Percentiles rank a stretch among this genome's conserved stretches.
Conservation (phyloP, 345 rosid genomes). For the Lenwebbia sp. region DNA sequence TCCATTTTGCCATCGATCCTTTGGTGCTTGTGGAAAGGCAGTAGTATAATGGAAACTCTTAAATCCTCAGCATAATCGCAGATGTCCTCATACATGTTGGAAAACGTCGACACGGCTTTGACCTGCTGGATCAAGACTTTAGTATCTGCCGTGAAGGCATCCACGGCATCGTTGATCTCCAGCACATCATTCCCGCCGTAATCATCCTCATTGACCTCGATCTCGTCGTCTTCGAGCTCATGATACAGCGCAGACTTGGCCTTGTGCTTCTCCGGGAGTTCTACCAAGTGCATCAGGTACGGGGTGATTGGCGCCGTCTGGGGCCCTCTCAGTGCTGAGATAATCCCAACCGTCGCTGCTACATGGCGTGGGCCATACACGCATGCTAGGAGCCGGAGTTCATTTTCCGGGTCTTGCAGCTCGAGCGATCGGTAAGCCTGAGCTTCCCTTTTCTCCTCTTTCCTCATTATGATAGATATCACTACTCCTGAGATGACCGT, state of each 20-base stretch:
- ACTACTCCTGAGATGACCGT: conserved; percentile 48
- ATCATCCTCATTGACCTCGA: conserved; percentile 35
- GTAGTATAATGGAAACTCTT: conserved; percentile 50
- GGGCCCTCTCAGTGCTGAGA: conserved; percentile 43
- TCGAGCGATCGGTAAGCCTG: conserved; percentile 38
- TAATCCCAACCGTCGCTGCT: conserved; percentile 36
- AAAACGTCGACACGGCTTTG: conserved; percentile 47
- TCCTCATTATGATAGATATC: conserved; percentile 28
- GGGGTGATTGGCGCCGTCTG: conserved; percentile 28
- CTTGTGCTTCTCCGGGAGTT: conserved; percentile 48
- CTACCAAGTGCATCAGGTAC: conserved; percentile 65
- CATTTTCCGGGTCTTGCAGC: conserved; percentile 29
- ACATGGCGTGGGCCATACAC: conserved; percentile 71
- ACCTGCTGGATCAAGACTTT: conserved; percentile 36
- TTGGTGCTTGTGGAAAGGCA: conserved; percentile 90
- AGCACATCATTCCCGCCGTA: conserved; percentile 70
- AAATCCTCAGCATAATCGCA: conserved; percentile 61
- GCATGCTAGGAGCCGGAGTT: conserved; percentile 58
- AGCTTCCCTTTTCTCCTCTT: conserved; percentile 24
- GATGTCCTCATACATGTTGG: conserved; percentile 54
- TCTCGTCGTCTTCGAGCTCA: conserved; percentile 38
- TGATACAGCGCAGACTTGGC: conserved; percentile 41
- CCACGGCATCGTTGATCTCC: conserved; percentile 47
- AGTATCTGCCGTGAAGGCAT: conserved; percentile 36
- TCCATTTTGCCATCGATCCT: conserved; percentile 65